Evolutionary conservation across 139 green algal genomes (phyloP).

Genomic region (Chlorella sp.): DNA sequence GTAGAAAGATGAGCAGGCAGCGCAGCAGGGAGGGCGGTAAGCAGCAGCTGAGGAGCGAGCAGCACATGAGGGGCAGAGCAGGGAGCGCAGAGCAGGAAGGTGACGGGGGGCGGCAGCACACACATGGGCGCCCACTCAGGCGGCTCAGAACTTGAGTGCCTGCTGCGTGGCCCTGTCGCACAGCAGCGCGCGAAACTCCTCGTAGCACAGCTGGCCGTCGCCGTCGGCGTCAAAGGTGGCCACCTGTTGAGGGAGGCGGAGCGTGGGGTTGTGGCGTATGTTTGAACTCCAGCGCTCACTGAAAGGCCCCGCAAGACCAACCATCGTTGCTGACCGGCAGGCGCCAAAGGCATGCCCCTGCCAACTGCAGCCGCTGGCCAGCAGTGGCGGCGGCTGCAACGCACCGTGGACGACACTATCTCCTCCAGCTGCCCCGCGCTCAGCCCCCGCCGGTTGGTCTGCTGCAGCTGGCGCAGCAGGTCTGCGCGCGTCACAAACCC

Average conservation of each 20-base stretch:
- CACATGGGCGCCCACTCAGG: too few species aligned
- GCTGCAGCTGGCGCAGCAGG: conserved; percentile 40
- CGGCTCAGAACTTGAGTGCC: conserved; percentile 21
- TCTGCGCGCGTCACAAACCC: conserved; percentile 47
- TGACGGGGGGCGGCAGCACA: background rate
- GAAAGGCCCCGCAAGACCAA: too few species aligned
- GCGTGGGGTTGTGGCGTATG: too few species aligned
- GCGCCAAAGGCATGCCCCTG: too few species aligned
- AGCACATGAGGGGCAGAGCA: too few species aligned
- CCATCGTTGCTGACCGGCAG: too few species aligned
- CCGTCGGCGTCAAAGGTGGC: conserved; percentile 42
- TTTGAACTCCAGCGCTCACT: too few species aligned
- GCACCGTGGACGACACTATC: conserved; percentile 33
- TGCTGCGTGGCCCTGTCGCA: conserved; percentile 4
- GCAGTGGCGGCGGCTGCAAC: too few species aligned
- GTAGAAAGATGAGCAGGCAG: background rate
- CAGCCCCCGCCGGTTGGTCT: conserved; percentile 43
- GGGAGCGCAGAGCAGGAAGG: background rate
- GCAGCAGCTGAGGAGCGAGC: too few species aligned
- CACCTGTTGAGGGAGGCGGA: too few species aligned
- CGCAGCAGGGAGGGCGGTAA: too few species aligned
- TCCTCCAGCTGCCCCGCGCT: conserved; percentile 45
- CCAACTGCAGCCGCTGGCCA: too few species aligned
- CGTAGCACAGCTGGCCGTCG: conserved; percentile 39
- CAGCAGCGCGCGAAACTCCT: conserved; percentile 46